phyloP scores from a whole-genome alignment of 2,329 filamentous ascomycete genomes.

The Setomelanomma holmii region DNA sequence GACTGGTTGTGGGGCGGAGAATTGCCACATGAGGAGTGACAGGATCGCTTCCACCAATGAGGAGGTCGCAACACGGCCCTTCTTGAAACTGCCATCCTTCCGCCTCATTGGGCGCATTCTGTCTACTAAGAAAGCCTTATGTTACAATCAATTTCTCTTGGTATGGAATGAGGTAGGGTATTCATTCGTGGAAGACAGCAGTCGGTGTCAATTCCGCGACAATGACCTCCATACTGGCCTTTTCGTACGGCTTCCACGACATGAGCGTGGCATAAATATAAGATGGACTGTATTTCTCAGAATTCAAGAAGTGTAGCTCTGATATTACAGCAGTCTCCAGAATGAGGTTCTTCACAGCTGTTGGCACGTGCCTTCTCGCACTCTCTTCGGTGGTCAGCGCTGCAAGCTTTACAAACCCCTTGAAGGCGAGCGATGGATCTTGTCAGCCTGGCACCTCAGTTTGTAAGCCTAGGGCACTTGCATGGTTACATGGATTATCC shows the following conservation, averaged over 20 bases:
- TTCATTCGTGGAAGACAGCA: not conserved
- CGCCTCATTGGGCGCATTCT: not conserved
- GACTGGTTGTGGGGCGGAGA: slow-evolving; percentile 1
- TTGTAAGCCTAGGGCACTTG: too few relatives aligned
- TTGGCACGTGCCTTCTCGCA: slow-evolving; percentile 19
- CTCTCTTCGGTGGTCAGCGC: slow-evolving; percentile 34
- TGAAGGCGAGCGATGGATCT: slow-evolving; percentile 58
- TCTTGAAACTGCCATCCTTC: slow-evolving; percentile 2
- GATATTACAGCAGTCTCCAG: too few relatives aligned
- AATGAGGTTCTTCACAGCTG: slow-evolving; percentile 2
- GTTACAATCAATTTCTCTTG: not conserved
- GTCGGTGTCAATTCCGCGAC: not conserved
- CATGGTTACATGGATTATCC: too few relatives aligned
- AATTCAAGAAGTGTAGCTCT: too few relatives aligned
- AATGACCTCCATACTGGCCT: not conserved
- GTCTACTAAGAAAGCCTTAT: not conserved
- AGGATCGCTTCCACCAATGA: slow-evolving; percentile 18
- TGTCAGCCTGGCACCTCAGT: too few relatives aligned
- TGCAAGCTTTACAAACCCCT: slow-evolving; percentile 60
- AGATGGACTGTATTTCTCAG: not conserved
- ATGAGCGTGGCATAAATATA: too few relatives aligned
- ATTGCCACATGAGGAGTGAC: slow-evolving; percentile 5
- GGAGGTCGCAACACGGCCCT: not conserved
- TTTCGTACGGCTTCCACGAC: too few relatives aligned
- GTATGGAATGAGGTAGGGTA: not conserved